These are phyloP conservation scores for Plantago ovata DNA, from an alignment of 257 asterid genomes.

Conservation along the genomic window DNA sequence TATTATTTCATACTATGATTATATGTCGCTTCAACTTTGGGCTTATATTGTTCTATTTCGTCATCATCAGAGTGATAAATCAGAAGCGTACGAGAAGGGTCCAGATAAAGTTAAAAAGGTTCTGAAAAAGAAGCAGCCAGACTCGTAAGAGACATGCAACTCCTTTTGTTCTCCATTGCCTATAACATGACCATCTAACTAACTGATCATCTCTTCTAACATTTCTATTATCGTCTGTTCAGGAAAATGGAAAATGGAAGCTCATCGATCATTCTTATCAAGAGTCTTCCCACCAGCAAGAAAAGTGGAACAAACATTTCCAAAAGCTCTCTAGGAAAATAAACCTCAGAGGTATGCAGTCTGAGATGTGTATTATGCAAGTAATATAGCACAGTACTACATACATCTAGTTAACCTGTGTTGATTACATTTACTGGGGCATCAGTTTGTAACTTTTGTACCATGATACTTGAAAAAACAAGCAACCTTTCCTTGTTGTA, in stretches of 20 bases:
- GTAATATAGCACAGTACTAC: too few relatives aligned
- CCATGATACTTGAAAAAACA: too few relatives aligned
- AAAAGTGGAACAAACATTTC: constrained; percentile 38
- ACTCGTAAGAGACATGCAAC: constrained; percentile 37
- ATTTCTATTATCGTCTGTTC: constrained; percentile 18
- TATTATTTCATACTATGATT: neutral
- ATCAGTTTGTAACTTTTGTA: too few relatives aligned
- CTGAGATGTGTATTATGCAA: too few relatives aligned
- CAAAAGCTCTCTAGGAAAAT: constrained; percentile 34
- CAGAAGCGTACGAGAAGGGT: constrained; percentile 31
- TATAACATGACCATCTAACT: constrained; percentile 7
- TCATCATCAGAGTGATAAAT: constrained; percentile 26
- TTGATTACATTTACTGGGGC: too few relatives aligned
- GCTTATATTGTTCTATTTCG: constrained; percentile 26
- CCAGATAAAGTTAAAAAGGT: constrained; percentile 29
- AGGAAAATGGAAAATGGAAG: constrained; percentile 38
- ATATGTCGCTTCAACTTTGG: neutral
- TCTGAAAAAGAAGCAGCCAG: constrained; percentile 37
- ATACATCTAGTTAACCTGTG: too few relatives aligned
- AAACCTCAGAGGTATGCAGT: constrained; percentile 20
- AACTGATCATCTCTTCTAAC: constrained; percentile 2
- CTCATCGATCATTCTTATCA: constrained; percentile 57
- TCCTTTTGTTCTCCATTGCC: neutral
- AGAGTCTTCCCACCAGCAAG: constrained; percentile 49
- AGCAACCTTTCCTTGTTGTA: too few relatives aligned